These are phyloP conservation scores for Melanopsichium pennsylvanicum DNA, from an alignment of 1,284 basidiomycete species.

Conservation along the genomic window DNA sequence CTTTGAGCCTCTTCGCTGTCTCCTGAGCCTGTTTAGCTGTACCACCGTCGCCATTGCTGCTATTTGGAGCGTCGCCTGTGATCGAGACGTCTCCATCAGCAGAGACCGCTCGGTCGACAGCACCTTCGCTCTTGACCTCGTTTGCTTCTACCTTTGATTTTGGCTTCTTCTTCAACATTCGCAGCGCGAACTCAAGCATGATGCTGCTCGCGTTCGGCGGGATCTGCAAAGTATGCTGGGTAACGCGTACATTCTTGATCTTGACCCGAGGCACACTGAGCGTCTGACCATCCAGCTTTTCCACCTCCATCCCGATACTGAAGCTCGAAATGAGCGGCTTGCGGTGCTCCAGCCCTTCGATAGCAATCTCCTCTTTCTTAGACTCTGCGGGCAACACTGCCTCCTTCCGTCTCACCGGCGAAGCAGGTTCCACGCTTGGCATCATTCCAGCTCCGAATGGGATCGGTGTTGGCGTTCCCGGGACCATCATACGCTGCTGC, in stretches of 20 bases:
- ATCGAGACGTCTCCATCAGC: slow-evolving; percentile 20
- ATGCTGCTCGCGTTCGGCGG: slow-evolving; percentile 30
- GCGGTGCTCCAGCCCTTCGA: slow-evolving; percentile 31
- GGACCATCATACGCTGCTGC: slow-evolving; percentile 24
- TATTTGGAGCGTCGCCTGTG: slow-evolving; percentile 1
- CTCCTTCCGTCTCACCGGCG: slow-evolving; percentile 32
- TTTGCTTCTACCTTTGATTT: neutral
- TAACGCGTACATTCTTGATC: slow-evolving; percentile 29
- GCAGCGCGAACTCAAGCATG: slow-evolving; percentile 29
- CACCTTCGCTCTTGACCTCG: neutral
- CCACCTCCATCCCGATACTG: slow-evolving; percentile 34
- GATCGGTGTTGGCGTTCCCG: slow-evolving; percentile 3
- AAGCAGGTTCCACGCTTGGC: neutral
- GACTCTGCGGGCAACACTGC: slow-evolving; percentile 18
- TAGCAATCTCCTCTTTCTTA: neutral
- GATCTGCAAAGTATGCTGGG: slow-evolving; percentile 41
- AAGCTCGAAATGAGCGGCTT: slow-evolving; percentile 27
- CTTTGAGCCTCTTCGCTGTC: neutral
- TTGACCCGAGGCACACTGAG: slow-evolving; percentile 9
- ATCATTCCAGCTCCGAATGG: slow-evolving; percentile 17
- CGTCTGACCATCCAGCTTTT: slow-evolving; percentile 19
- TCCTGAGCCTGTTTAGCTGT: neutral
- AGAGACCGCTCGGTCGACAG: slow-evolving; percentile 1
- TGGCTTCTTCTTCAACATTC: slow-evolving; percentile 13
- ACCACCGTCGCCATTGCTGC: neutral